Evolutionary conservation across 441 rosid species (phyloP).

Genomic region (Gossypium laxum): DNA sequence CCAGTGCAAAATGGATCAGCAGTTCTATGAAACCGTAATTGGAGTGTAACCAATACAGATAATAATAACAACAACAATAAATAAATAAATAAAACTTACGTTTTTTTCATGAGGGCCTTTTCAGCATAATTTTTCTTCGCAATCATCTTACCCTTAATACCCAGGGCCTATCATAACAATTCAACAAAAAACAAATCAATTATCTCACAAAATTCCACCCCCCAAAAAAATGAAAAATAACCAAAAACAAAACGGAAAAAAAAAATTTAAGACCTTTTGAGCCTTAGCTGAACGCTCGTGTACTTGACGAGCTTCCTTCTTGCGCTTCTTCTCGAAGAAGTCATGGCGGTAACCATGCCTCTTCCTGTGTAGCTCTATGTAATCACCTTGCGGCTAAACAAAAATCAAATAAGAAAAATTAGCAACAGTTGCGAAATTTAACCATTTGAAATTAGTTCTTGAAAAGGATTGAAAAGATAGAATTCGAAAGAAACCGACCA

Average conservation of each 20-base stretch:
- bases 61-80: neutral
- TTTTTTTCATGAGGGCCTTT: conserved; percentile 90
- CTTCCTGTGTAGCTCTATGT: conserved; percentile 70
- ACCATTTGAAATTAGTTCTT: neutral
- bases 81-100: conserved; percentile 34
- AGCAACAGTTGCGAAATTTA: neutral
- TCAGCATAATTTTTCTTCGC: conserved; percentile 81
- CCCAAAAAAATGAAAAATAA: neutral
- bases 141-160: conserved; percentile 86
- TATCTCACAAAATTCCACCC: neutral
- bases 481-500: conserved; percentile 3
- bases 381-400: conserved; percentile 74
- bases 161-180: conserved; percentile 41
- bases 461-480: neutral
- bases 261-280: conserved; percentile 35
- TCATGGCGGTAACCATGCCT: conserved; percentile 67
- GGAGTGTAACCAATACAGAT: neutral
- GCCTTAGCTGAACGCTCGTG: conserved; percentile 64
- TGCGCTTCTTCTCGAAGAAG: conserved; percentile 63
- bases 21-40: neutral
- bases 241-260: neutral
- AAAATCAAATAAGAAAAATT: neutral
- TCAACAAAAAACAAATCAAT: neutral
- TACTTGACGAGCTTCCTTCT: conserved; percentile 79
- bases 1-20: neutral